Conservation (phyloP, 106 monocot species). For the Posidonia australis region DNA sequence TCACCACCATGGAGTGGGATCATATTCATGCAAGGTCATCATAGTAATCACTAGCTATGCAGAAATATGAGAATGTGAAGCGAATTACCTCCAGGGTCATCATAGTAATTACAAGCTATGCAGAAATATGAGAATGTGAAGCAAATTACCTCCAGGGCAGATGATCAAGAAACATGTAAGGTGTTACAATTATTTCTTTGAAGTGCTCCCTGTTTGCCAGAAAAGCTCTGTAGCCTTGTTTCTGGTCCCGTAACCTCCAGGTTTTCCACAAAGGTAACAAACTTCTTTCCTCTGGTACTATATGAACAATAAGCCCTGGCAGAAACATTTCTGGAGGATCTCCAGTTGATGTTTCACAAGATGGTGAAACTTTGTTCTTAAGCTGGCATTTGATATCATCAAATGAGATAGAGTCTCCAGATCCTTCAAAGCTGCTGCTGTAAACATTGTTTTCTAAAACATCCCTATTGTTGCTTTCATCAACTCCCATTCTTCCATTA, state of each 20-base stretch:
- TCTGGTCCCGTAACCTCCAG: conserved; percentile 30
- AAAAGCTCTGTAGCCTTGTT: conserved; percentile 46
- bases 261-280: conserved; percentile 51
- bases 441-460: not conserved
- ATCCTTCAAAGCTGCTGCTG: conserved; percentile 5
- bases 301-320: conserved; percentile 68
- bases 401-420: conserved; percentile 7
- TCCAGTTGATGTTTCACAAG: conserved; percentile 18
- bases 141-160: conserved; percentile 88
- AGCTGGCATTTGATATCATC: conserved; percentile 7
- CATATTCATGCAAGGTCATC: too few species aligned
- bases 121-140: not conserved
- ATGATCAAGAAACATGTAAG: conserved; percentile 98
- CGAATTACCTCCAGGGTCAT: conserved; percentile 93
- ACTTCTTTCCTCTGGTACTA: conserved; percentile 44
- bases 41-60: not conserved
- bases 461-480: conserved; percentile 13
- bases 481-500: conserved; percentile 4
- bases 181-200: conserved; percentile 62
- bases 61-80: not conserved
- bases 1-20: too few species aligned
- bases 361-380: conserved; percentile 5
- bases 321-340: conserved; percentile 72
- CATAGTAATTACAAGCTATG: not conserved
- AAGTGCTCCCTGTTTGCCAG: conserved; percentile 65